Conservation (phyloP, 345 rosid species). For the Rhodomyrtus tomentosa region DNA sequence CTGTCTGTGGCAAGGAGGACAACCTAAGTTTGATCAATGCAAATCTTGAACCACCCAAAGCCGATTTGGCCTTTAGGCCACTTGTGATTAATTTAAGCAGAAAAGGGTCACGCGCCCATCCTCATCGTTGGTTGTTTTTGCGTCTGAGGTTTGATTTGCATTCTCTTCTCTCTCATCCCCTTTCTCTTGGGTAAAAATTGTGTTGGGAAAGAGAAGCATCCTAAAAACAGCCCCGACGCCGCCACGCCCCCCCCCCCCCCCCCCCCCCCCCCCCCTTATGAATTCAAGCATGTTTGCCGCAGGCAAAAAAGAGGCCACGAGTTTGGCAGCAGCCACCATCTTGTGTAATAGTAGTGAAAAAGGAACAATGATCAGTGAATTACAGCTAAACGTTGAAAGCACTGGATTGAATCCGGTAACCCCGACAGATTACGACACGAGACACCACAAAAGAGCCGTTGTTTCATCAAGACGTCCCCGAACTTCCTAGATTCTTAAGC, state of each 20-base stretch:
- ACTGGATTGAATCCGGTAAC: not conserved
- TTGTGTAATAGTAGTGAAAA: not conserved
- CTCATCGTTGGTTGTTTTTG: not conserved
- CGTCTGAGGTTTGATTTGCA: not conserved
- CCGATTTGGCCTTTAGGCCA: not conserved
- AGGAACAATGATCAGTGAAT: not conserved
- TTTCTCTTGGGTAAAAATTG: not conserved
- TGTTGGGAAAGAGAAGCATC: not conserved
- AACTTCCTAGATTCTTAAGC: not conserved
- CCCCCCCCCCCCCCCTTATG: too few species aligned
- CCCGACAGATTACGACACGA: not conserved
- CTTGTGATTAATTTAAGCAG: not conserved
- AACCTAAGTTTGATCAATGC: constrained; percentile 5
- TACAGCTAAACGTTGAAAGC: not conserved
- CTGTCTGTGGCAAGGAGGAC: constrained; percentile 26
- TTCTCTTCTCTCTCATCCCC: not conserved
- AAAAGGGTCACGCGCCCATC: not conserved
- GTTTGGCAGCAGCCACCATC: not conserved
- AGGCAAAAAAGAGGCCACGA: not conserved
- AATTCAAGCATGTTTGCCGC: not conserved
- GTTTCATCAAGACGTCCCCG: not conserved
- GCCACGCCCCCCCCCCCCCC: too few species aligned
- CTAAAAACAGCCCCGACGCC: too few species aligned
- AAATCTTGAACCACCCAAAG: not conserved
- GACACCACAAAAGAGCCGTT: not conserved